A percentile compares a stretch with the other conserved stretches of the same genome.
phyloP scores from a whole-genome alignment of 257 asterid species.

The Solanum peruvianum region DNA sequence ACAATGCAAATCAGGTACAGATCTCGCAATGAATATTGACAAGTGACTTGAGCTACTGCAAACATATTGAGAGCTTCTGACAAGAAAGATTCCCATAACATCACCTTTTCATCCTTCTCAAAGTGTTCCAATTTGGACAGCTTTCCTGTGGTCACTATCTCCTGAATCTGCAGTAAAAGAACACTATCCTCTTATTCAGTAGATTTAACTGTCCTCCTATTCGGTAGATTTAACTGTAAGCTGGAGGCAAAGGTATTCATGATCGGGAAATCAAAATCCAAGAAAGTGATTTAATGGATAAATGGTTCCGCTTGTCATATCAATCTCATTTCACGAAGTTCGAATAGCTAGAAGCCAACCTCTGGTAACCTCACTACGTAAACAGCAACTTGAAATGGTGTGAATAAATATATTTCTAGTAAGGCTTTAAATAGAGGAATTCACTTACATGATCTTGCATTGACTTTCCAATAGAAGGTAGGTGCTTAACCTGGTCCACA shows the following conservation, averaged over 20 bases:
- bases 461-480: conserved; percentile 85
- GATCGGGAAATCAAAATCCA: background rate
- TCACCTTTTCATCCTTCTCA: conserved; percentile 89
- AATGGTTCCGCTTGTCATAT: background rate
- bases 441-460: conserved; percentile 83
- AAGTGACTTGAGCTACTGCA: background rate
- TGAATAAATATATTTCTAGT: background rate
- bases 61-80: background rate
- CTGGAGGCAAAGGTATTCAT: background rate
- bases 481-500: conserved; percentile 68
- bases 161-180: conserved; percentile 71
- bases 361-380: background rate
- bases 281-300: background rate
- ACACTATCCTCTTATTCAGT: background rate
- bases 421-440: background rate
- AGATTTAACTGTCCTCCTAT: background rate
- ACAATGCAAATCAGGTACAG: background rate
- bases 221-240: background rate
- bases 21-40: background rate
- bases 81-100: background rate
- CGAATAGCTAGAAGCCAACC: background rate
- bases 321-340: background rate
- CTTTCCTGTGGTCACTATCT: conserved; percentile 87
- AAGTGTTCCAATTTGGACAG: conserved; percentile 92
- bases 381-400: background rate